Percentiles rank a stretch among this genome's conserved stretches.
phyloP scores from a whole-genome alignment of 768 basidiomycete genomes.

The Pholiota microspora region DNA sequence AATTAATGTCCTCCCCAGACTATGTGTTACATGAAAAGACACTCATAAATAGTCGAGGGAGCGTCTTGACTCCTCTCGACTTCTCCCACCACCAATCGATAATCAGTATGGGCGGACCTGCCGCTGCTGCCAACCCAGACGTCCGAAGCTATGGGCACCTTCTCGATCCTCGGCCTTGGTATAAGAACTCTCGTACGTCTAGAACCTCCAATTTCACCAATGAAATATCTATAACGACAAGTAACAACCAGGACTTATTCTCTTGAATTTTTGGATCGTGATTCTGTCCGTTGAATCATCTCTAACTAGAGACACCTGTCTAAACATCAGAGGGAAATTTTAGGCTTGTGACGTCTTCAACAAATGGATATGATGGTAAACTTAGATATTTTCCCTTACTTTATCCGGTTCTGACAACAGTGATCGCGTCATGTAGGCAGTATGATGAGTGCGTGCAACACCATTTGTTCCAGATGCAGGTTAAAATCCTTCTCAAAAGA shows the following conservation, averaged over 20 bases:
- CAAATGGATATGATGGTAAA: conserved; percentile 28
- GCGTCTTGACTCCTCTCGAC: background rate
- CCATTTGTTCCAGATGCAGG: no score
- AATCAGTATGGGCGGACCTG: conserved; percentile 4
- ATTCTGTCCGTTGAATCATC: conserved; percentile 14
- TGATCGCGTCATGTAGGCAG: conserved; percentile 19
- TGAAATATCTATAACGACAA: background rate
- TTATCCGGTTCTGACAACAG: background rate
- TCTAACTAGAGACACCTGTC: background rate
- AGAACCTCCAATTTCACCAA: background rate
- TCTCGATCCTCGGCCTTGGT: conserved; percentile 17
- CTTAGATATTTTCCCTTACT: background rate
- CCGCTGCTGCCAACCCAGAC: conserved; percentile 2
- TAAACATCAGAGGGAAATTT: background rate
- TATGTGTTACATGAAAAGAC: background rate
- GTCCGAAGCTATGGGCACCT: conserved; percentile 14
- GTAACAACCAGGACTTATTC: conserved; percentile 28
- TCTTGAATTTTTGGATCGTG: conserved; percentile 21
- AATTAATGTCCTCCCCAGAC: background rate
- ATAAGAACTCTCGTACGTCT: conserved; percentile 23
- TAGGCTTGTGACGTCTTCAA: conserved; percentile 24
- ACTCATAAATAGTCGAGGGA: background rate
- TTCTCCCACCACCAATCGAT: background rate
- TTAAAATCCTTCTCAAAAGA: conserved; percentile 10
- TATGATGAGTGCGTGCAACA: conserved; percentile 22